Base-by-base conservation (phyloP, 2,329 filamentous ascomycete species). In the Mycogone perniciosa region DNA sequence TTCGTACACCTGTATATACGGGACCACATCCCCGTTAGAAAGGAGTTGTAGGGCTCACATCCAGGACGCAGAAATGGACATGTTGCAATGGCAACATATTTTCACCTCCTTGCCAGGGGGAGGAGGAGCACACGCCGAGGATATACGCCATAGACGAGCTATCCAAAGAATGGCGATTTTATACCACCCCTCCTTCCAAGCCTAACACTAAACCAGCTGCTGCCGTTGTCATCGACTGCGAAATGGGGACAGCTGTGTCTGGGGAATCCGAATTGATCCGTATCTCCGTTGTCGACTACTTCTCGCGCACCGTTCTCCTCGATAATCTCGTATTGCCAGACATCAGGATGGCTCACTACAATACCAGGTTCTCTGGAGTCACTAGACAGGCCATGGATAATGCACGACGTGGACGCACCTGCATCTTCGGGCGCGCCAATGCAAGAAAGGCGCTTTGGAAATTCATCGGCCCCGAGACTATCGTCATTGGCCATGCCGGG, bases 261-360 rank as follows among this genome's bases (percentile, higher is more conserved):
- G 70, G 72, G 6, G 75, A 80, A 7, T 61, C 64, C 0, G 76
- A 80, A 54, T 62, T 81, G 6, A 77, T 82, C 51, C 75, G 77
- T 4, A 39, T 82, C 1, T 74, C 73, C 0, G 59, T 72, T 2
- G 58, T 81, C 29, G 77, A 80, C 58, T 77, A 75, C 57, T 77
- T 79, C 58, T 70, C 72, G 1, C 67, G 70, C 3, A 58, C 70
- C 10, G 57, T 74, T 8, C 69, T 82, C 1, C 59, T 82, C 31
- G 73, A 82, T 59, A 68, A 63, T 5, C 66, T 81, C 1, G 76
- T 81, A 3, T 71, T 63, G 43, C 78, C 79, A 0, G 60, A 67
- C 8, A 67, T 72, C 0, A 57, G 58, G 7, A 75, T 81, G 68
- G 47, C 58, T 5, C 72, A 80, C 57, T 71, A 71, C 57, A 76